Conservation (phyloP, 2,329 filamentous ascomycete genomes). For the Arthrobotrys conoides region DNA sequence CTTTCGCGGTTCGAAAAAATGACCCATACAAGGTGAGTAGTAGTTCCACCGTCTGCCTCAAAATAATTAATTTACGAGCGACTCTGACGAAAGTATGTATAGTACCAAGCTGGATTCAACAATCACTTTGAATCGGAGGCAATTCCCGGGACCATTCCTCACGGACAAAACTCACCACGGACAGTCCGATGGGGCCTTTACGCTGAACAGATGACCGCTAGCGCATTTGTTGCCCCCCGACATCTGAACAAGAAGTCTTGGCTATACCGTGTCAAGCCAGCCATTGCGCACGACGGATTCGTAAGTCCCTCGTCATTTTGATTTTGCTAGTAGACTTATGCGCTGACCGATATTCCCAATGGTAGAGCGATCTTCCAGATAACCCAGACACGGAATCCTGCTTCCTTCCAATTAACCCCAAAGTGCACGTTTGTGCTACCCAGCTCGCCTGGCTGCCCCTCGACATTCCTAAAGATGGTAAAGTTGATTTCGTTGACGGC, state of each 20-base stretch:
- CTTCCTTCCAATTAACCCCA: slow-evolving; percentile 70
- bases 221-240: slow-evolving; percentile 68
- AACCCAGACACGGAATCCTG: slow-evolving; percentile 67
- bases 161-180: slow-evolving; percentile 69
- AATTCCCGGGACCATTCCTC: slow-evolving; percentile 69
- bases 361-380: slow-evolving; percentile 63
- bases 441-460: slow-evolving; percentile 71
- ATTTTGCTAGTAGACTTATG: slow-evolving; percentile 38
- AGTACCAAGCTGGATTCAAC: slow-evolving; percentile 38
- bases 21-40: slow-evolving; percentile 68
- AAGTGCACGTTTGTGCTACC: slow-evolving; percentile 70
- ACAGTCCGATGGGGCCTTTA: slow-evolving; percentile 69
- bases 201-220: slow-evolving; percentile 69
- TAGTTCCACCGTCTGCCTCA: slow-evolving; percentile 65
- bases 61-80: not conserved
- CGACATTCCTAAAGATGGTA: slow-evolving; percentile 64
- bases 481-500: slow-evolving; percentile 70
- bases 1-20: slow-evolving; percentile 72
- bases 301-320: slow-evolving; percentile 58
- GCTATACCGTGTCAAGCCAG: slow-evolving; percentile 68
- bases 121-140: slow-evolving; percentile 69
- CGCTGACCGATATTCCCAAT: not conserved
- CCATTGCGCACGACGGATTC: slow-evolving; percentile 68
- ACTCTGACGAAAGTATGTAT: not conserved
- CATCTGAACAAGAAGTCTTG: slow-evolving; percentile 68